Conservation (phyloP, 2,329 filamentous ascomycete genomes). For the Pseudogymnoascus sp. region DNA sequence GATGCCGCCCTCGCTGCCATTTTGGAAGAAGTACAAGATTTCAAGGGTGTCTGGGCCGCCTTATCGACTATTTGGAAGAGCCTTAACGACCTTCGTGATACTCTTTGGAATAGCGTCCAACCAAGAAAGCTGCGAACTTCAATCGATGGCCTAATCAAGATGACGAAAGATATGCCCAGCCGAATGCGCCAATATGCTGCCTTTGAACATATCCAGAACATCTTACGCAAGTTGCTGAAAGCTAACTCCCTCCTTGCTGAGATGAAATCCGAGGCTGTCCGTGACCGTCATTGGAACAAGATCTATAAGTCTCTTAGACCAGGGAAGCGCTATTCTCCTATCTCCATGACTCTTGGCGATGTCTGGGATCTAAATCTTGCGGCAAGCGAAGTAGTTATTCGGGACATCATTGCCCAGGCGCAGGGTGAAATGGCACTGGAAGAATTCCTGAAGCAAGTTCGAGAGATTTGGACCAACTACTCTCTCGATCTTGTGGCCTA, state of each 20-base stretch:
- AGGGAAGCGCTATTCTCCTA: conserved; percentile 84
- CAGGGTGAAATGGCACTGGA: conserved; percentile 98
- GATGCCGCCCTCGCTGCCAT: conserved; percentile 79
- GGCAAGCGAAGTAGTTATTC: conserved; percentile 77
- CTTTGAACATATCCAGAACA: conserved; percentile 96
- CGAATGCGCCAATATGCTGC: conserved; percentile 98
- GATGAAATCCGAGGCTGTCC: conserved; percentile 91
- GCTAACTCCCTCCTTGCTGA: conserved; percentile 83
- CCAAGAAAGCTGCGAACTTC: conserved; percentile 85
- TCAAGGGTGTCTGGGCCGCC: conserved; percentile 96
- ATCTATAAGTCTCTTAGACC: conserved; percentile 95
- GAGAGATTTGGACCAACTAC: conserved; percentile 95
- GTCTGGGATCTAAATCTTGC: conserved; percentile 95
- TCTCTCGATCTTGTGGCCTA: conserved; percentile 91
- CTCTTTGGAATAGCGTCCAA: conserved; percentile 89
- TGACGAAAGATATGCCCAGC: conserved; percentile 98
- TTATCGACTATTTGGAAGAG: conserved; percentile 95
- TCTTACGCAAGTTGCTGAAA: conserved; percentile 80
- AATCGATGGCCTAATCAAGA: conserved; percentile 88
- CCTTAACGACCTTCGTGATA: conserved; percentile 85
- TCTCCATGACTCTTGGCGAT: conserved; percentile 93
- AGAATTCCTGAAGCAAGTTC: conserved; percentile 92
- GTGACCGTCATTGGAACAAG: conserved; percentile 93
- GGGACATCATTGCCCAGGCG: conserved; percentile 88
- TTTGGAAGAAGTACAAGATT: conserved; percentile 93